Evolutionary conservation across 176 grass and related monocot species (phyloP).

Genomic region (Oryza officinalis): DNA sequence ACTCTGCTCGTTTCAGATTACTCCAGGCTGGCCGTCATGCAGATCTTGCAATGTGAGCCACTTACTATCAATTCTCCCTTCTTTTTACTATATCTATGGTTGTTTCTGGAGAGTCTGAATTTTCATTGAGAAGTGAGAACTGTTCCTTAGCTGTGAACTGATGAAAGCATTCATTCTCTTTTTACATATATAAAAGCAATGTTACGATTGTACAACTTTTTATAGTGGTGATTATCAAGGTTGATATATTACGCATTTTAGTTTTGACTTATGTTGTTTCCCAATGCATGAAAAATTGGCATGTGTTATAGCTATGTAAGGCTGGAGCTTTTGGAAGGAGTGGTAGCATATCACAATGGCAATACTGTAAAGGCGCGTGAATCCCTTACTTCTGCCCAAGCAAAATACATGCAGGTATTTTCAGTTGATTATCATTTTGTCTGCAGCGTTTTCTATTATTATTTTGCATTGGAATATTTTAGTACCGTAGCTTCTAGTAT

Average conservation of each 20-base stretch:
- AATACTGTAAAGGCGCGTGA: slow-evolving; percentile 58
- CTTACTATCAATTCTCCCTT: background rate
- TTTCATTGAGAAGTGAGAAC: slow-evolving; percentile 14
- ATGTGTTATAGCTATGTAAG: slow-evolving; percentile 73
- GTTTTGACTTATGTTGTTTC: slow-evolving; percentile 18
- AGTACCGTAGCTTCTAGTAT: background rate
- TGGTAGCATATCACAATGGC: slow-evolving; percentile 90
- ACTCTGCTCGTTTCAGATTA: slow-evolving; percentile 71
- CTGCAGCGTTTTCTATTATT: background rate
- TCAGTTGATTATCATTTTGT: background rate
- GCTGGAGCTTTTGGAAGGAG: slow-evolving; percentile 96
- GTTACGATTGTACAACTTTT: background rate
- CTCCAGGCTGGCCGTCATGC: slow-evolving; percentile 70
- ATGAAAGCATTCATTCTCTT: background rate
- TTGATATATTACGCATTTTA: background rate
- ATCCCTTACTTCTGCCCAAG: slow-evolving; percentile 75
- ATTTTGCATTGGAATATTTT: background rate
- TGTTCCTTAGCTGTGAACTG: background rate
- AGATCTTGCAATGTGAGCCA: slow-evolving; percentile 85
- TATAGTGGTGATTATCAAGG: background rate
- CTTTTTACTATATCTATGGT: background rate
- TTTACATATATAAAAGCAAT: background rate
- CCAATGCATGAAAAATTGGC: slow-evolving; percentile 12
- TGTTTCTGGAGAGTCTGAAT: background rate
- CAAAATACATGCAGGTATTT: slow-evolving; percentile 84